Evolutionary conservation across 2,329 filamentous ascomycete species (phyloP).

Genomic region (Nigrospora sphaerica): DNA sequence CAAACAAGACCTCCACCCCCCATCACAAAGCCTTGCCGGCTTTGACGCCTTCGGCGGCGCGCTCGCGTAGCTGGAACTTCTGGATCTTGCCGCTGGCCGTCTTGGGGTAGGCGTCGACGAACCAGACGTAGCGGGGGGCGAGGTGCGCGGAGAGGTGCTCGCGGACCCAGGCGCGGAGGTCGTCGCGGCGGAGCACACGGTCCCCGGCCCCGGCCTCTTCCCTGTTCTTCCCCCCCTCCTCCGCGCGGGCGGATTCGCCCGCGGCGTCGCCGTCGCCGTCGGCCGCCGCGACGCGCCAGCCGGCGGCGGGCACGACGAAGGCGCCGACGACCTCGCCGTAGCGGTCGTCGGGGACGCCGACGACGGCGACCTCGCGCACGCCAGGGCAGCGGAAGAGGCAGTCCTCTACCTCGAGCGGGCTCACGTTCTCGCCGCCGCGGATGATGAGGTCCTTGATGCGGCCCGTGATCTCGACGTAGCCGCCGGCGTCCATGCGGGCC

Average conservation of each 20-base stretch:
- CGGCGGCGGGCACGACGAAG: slow-evolving; percentile 58
- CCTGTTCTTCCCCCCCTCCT: slow-evolving; percentile 7
- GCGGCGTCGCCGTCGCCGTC: slow-evolving; percentile 17
- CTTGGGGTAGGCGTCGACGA: slow-evolving; percentile 79
- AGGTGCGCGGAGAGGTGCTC: slow-evolving; percentile 64
- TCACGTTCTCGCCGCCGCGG: slow-evolving; percentile 90
- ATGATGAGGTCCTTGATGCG: slow-evolving; percentile 92
- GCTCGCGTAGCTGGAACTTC: slow-evolving; percentile 77
- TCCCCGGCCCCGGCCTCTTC: slow-evolving; percentile 8
- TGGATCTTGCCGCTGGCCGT: slow-evolving; percentile 96
- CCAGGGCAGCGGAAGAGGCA: slow-evolving; percentile 67
- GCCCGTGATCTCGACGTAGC: slow-evolving; percentile 83
- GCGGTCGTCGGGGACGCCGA: slow-evolving; percentile 72
- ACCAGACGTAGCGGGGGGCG: slow-evolving; percentile 87
- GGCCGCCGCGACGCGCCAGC: slow-evolving; percentile 19
- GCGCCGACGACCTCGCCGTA: slow-evolving; percentile 85
- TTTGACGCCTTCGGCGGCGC: slow-evolving; percentile 35
- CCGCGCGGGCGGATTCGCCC: not conserved
- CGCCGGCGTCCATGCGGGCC: slow-evolving; percentile 73
- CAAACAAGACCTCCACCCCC: not conserved
- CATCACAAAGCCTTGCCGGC: not conserved
- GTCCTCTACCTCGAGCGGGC: slow-evolving; percentile 88
- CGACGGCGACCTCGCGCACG: slow-evolving; percentile 72
- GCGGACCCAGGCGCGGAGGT: slow-evolving; percentile 66
- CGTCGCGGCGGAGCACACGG: slow-evolving; percentile 41